These are phyloP conservation scores for Ogataea angusta DNA, from an alignment of 805 yeast genomes.

Conservation along the genomic window DNA sequence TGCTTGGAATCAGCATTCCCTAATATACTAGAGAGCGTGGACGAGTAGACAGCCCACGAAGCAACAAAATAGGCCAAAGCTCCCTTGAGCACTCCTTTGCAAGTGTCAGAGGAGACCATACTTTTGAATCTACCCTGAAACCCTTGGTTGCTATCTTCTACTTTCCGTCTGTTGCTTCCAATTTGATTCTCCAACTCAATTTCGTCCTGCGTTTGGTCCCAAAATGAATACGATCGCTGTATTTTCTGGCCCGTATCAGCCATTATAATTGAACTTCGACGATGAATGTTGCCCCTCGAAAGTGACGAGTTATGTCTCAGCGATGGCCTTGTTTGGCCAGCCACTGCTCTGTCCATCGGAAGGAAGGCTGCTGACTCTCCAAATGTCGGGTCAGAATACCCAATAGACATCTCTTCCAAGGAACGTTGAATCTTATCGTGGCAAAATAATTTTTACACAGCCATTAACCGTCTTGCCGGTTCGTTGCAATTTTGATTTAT, in stretches of 20 bases:
- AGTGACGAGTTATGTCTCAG: slow-evolving; percentile 14
- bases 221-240: slow-evolving; percentile 28
- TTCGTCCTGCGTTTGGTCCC: slow-evolving; percentile 26
- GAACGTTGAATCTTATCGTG: slow-evolving; percentile 2
- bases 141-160: slow-evolving; percentile 13
- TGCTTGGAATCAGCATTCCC: slow-evolving; percentile 76
- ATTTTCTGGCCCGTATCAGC: slow-evolving; percentile 43
- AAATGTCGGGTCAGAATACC: background rate
- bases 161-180: slow-evolving; percentile 5
- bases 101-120: slow-evolving; percentile 4
- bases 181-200: slow-evolving; percentile 16
- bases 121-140: background rate
- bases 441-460: slow-evolving; percentile 7
- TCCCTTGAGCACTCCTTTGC: slow-evolving; percentile 51
- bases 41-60: slow-evolving; percentile 65
- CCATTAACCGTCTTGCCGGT: background rate
- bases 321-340: slow-evolving; percentile 3
- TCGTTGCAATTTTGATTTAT: background rate
- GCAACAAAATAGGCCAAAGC: slow-evolving; percentile 73
- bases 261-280: slow-evolving; percentile 39
- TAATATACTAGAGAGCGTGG: slow-evolving; percentile 45
- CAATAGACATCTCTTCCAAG: slow-evolving; percentile 2
- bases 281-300: slow-evolving; percentile 18
- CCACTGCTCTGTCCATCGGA: slow-evolving; percentile 5
- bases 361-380: slow-evolving; percentile 2